Conservation (phyloP, 352 stramenopile genomes). For the Phytophthora vignae region DNA sequence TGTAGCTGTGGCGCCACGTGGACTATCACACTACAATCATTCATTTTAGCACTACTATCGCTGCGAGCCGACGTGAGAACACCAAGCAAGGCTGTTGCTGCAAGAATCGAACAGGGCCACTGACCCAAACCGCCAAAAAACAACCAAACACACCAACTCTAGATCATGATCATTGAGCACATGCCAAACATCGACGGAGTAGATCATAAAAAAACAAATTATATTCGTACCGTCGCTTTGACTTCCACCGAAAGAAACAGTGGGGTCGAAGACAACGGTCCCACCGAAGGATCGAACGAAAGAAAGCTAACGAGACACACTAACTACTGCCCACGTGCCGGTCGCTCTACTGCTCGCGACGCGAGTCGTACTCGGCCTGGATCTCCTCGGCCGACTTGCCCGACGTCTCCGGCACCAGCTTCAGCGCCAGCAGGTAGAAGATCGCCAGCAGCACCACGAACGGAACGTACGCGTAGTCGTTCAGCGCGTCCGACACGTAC, state of each 20-base stretch:
- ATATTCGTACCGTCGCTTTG: not conserved
- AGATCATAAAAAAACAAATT: not conserved
- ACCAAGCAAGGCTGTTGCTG: too few species aligned
- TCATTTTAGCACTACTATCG: too few species aligned
- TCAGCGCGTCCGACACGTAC: conserved; percentile 49
- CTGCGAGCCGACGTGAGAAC: too few species aligned
- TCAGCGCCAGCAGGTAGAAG: not conserved
- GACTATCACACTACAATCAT: too few species aligned
- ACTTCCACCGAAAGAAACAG: too few species aligned
- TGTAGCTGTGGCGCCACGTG: too few species aligned
- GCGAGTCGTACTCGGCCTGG: conserved; percentile 1
- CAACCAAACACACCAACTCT: not conserved
- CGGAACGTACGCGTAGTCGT: not conserved
- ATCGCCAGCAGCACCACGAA: not conserved
- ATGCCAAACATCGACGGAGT: not conserved
- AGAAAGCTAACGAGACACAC: not conserved
- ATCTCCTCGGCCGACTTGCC: not conserved
- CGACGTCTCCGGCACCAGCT: not conserved
- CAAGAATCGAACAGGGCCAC: too few species aligned
- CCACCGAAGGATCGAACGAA: not conserved
- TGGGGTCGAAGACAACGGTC: not conserved
- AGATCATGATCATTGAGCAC: not conserved
- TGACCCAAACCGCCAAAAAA: not conserved
- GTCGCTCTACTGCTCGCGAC: not conserved
- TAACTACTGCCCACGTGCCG: not conserved